These are phyloP conservation scores for Narthecium ossifragum DNA, from an alignment of 106 monocot species.

Conservation along the genomic window DNA sequence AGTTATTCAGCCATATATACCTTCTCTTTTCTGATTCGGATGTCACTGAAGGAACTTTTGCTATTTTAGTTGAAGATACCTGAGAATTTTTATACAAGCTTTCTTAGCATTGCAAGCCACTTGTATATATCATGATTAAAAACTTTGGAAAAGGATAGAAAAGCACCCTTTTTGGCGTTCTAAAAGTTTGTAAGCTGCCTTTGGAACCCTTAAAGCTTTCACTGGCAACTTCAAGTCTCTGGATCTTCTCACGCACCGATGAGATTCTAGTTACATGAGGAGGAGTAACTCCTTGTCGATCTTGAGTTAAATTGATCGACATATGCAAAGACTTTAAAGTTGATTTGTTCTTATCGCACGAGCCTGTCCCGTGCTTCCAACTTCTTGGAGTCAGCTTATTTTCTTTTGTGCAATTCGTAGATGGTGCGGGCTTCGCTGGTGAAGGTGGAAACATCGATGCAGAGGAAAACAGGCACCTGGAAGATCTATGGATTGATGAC, in stretches of 20 bases:
- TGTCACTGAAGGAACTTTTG: constrained; percentile 6
- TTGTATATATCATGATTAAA: neutral
- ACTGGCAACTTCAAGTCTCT: constrained; percentile 1
- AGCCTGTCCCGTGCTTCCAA: neutral
- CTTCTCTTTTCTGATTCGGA: constrained; percentile 20
- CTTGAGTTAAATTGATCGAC: constrained; percentile 7
- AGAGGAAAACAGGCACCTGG: constrained; percentile 1
- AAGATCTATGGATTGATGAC: constrained; percentile 6
- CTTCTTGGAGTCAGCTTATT: constrained; percentile 7
- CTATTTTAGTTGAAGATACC: constrained; percentile 6
- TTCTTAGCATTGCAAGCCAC: neutral
- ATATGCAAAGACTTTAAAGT: constrained; percentile 15
- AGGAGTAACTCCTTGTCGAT: constrained; percentile 4
- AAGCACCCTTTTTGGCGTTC: constrained; percentile 24
- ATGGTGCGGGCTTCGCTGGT: constrained; percentile 1
- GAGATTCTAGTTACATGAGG: constrained; percentile 11
- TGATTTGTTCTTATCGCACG: constrained; percentile 26
- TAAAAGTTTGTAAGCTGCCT: constrained; percentile 1
- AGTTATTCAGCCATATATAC: constrained; percentile 5
- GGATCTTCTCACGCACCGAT: constrained; percentile 18
- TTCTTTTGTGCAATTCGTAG: constrained; percentile 14
- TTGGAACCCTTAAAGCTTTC: constrained; percentile 9
- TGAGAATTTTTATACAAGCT: constrained; percentile 8
- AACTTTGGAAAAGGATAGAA: neutral
- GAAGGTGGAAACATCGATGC: constrained; percentile 3